These are phyloP conservation scores for Serendipita vermifera DNA, from an alignment of 768 basidiomycete genomes.

Conservation along the genomic window DNA sequence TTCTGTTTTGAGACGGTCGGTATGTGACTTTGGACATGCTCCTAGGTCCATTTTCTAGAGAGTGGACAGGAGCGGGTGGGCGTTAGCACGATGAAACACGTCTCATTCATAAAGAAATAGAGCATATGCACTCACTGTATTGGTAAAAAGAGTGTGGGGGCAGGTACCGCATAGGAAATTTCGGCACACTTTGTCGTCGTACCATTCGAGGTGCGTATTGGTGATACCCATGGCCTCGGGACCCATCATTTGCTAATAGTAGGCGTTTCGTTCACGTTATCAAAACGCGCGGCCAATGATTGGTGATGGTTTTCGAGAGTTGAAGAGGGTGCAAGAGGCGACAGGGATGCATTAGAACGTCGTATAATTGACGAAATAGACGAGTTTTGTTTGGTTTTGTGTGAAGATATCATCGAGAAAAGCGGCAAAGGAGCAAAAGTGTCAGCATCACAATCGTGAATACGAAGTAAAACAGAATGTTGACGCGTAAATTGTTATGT, in stretches of 20 bases:
- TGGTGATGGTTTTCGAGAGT: too few relatives aligned
- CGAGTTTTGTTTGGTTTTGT: constrained; percentile 26
- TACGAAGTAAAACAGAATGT: background rate
- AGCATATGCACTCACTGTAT: constrained; percentile 55
- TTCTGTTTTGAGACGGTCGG: constrained; percentile 83
- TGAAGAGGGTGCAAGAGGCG: background rate
- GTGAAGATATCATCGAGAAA: constrained; percentile 2
- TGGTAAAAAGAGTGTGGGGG: constrained; percentile 93
- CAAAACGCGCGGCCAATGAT: too few relatives aligned
- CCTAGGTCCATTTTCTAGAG: constrained; percentile 98
- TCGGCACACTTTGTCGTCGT: constrained; percentile 93
- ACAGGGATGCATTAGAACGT: constrained; percentile 10
- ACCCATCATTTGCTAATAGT: constrained; percentile 98
- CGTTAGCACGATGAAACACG: constrained; percentile 2
- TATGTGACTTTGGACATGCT: constrained; percentile 93
- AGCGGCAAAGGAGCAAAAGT: background rate
- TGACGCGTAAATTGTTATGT: background rate
- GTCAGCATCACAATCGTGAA: background rate
- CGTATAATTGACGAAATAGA: constrained; percentile 9
- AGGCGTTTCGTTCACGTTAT: constrained; percentile 5
- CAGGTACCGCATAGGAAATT: constrained; percentile 99
- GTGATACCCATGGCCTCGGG: constrained; percentile 97
- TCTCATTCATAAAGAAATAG: background rate
- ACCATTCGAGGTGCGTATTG: constrained; percentile 84
- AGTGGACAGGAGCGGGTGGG: background rate